A percentile compares a stretch with the other conserved stretches of the same genome.
phyloP scores from a whole-genome alignment of 257 asterid genomes.

The Capsicum baccatum region DNA sequence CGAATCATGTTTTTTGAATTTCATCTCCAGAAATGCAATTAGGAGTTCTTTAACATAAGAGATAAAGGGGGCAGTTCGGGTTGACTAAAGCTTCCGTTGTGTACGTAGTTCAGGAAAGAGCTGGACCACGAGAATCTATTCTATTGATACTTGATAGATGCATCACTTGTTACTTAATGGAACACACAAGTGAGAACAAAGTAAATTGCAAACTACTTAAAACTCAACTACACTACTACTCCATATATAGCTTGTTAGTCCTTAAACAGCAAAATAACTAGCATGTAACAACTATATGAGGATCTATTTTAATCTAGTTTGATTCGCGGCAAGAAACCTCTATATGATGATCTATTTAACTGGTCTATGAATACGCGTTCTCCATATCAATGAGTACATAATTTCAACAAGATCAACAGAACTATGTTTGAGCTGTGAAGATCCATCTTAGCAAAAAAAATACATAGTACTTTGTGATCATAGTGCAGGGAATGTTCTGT shows the following conservation, averaged over 20 bases:
- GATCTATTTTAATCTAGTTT: too few relatives aligned
- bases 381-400: neutral
- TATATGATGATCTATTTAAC: neutral
- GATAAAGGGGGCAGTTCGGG: neutral
- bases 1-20: neutral
- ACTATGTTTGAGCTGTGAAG: neutral
- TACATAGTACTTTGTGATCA: neutral
- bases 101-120: too few relatives aligned
- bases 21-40: neutral
- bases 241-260: neutral
- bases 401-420: too few relatives aligned
- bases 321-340: too few relatives aligned
- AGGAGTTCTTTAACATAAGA: neutral
- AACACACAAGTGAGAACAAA: conserved; percentile 13
- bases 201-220: neutral
- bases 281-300: too few relatives aligned
- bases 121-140: too few relatives aligned
- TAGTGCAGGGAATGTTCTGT: neutral
- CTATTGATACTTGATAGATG: too few relatives aligned
- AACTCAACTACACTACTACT: conserved; percentile 6
- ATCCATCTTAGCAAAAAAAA: neutral
- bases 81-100: too few relatives aligned
- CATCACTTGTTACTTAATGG: conserved; percentile 2
- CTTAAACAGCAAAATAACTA: neutral
- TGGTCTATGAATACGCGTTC: neutral